Percentiles rank a stretch among this genome's conserved stretches.
Conservation (phyloP, 2,329 filamentous ascomycete species). For the Apiospora marii region DNA sequence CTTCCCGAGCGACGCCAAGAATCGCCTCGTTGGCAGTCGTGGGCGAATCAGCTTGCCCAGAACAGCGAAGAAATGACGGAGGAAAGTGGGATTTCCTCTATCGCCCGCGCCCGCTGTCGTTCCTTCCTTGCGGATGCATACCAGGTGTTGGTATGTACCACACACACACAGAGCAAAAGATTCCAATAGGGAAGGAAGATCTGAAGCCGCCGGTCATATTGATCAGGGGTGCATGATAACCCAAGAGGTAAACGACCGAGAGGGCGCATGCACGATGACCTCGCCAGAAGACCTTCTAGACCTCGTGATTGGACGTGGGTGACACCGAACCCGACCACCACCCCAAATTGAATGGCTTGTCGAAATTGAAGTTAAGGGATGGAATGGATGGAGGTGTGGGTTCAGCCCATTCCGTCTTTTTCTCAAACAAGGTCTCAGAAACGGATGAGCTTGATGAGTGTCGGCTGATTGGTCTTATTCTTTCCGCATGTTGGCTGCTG, state of each 20-base stretch:
- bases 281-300: not conserved
- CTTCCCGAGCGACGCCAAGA: constrained; percentile 1
- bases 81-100: not conserved
- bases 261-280: constrained; percentile 9
- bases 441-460: not conserved
- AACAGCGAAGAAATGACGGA: not conserved
- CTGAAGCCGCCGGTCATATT: not conserved
- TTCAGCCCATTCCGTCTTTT: not conserved
- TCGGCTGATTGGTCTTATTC: constrained; percentile 1
- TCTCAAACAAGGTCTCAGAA: constrained; percentile 18
- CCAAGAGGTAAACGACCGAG: not conserved
- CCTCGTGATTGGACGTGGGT: constrained; percentile 17
- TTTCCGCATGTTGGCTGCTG: not conserved
- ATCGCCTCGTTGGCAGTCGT: not conserved
- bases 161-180: not conserved
- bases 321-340: not conserved
- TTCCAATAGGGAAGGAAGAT: not conserved
- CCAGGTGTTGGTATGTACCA: not conserved
- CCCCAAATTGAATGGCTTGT: not conserved
- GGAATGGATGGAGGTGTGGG: not conserved
- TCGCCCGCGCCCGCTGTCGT: too few species aligned
- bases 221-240: not conserved
- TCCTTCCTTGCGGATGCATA: not conserved
- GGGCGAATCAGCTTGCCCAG: not conserved
- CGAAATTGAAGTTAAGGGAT: not conserved